Evolutionary conservation across 345 rosid species (phyloP).

Genomic region (Aquilaria yunnanensis): DNA sequence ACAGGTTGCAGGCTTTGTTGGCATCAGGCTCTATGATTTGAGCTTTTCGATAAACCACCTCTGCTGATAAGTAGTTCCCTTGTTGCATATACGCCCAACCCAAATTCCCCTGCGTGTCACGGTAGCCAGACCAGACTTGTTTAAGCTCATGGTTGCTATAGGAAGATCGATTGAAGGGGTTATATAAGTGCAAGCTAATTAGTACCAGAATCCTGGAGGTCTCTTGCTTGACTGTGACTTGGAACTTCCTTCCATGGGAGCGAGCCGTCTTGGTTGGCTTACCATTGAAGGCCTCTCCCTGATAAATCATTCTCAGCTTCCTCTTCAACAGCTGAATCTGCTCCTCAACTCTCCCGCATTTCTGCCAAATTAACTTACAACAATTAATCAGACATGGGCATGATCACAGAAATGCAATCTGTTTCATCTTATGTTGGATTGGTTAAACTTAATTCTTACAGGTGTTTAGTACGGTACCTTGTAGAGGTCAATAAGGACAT

Average conservation of each 20-base stretch:
- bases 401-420: conserved; percentile 2
- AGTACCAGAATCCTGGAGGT: conserved; percentile 81
- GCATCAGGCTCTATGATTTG: conserved; percentile 79
- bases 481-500: conserved; percentile 85
- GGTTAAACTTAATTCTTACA: background rate
- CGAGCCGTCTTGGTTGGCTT: conserved; percentile 91
- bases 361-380: conserved; percentile 32
- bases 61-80: conserved; percentile 58
- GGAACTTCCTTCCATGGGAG: conserved; percentile 94
- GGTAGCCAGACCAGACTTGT: background rate
- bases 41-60: conserved; percentile 66
- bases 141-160: background rate
- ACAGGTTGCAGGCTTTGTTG: conserved; percentile 84
- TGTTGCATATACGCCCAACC: conserved; percentile 98
- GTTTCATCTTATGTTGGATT: background rate
- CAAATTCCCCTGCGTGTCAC: conserved; percentile 61
- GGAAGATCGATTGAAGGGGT: too few relatives aligned
- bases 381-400: background rate
- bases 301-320: conserved; percentile 67
- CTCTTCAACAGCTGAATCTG: conserved; percentile 71
- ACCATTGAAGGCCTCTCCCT: conserved; percentile 84
- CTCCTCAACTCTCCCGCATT: conserved; percentile 81
- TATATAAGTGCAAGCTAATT: background rate
- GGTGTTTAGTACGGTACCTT: conserved; percentile 39
- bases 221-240: conserved; percentile 79